Base-by-base conservation (phyloP, 1,284 basidiomycete genomes). In the Peniophora sp. region DNA sequence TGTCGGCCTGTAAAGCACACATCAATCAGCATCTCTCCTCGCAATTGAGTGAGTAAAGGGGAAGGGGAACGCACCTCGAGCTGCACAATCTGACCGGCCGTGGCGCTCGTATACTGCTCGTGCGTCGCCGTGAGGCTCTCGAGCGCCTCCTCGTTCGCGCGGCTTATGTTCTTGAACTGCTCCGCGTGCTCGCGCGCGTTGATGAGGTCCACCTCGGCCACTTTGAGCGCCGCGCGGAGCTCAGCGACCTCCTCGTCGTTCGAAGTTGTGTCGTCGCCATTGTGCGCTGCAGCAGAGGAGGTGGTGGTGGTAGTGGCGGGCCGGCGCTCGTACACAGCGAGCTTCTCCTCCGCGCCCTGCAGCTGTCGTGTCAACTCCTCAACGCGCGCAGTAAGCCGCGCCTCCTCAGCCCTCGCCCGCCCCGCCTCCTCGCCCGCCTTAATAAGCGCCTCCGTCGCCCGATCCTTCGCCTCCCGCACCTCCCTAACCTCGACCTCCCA, bases 191-290 rank as follows among this genome's bases (percentile, higher is more conserved):
- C 78, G 48, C 77, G 75, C 2, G 89, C 83, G 35, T 82, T 72
- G 3, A 79, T 72, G 34, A 91, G 74, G 57, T 92, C 88, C 18
- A 88, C 74, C 63, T 92, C 82, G 1, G 84, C 73, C 3, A 88
- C 74, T 67, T 88, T 89, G 43, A 93, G 70, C 18, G 82, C 72
- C 48, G 81, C 81, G 86, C 88, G 76, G 27, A 93, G 74, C 50
- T 92, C 89, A 3, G 91, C 91, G 23, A 95, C 81, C 62, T 94
- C 89, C 18, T 83, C 76, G 65, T 92, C 85, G 3, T 95, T 75
- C 60, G 90, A 86, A 60, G 91, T 85, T 60, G 92, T 90, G 23
- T 74, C 77, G 45, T 73, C 80, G 48, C 81, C 59, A 52, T 72
- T 75, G 54, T 74, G 34, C n/a, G 34, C 10, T 36, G 34, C 34